phyloP scores from a whole-genome alignment of 1,284 basidiomycete species.

The Anthracocystis walkeri region DNA sequence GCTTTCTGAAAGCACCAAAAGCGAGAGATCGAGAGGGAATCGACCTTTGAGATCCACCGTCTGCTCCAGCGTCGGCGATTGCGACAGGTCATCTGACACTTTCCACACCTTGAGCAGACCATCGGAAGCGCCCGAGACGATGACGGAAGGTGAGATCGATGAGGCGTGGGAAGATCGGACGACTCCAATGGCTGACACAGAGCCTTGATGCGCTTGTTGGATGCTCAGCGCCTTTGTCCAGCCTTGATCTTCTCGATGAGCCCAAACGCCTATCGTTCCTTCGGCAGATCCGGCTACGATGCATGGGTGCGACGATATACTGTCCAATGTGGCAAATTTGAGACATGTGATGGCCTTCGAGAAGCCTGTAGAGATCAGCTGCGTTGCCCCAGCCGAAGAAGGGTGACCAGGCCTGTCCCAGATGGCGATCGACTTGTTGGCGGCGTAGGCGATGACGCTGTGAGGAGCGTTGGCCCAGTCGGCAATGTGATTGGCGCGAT shows the following conservation, averaged over 20 bases:
- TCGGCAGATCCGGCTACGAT: constrained; percentile 53
- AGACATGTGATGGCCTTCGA: constrained; percentile 49
- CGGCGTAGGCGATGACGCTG: constrained; percentile 54
- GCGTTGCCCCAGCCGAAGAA: constrained; percentile 24
- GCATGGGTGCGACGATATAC: constrained; percentile 9
- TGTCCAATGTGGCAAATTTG: constrained; percentile 34
- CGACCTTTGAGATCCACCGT: constrained; percentile 51
- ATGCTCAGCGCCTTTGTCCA: constrained; percentile 18
- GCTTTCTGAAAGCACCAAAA: constrained; percentile 41
- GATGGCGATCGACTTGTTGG: constrained; percentile 58
- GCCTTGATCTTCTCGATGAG: constrained; percentile 1
- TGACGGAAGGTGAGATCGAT: constrained; percentile 1
- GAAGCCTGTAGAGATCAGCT: constrained; percentile 49
- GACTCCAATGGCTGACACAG: constrained; percentile 56
- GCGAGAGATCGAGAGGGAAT: constrained; percentile 62
- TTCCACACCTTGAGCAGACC: constrained; percentile 55
- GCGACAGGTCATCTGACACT: constrained; percentile 12
- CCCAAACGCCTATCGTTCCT: constrained; percentile 49
- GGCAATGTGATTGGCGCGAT: constrained; percentile 59
- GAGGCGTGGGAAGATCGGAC: constrained; percentile 22
- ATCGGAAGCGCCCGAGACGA: constrained; percentile 63
- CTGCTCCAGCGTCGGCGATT: constrained; percentile 29
- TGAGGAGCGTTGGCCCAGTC: constrained; percentile 52
- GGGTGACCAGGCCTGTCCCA: constrained; percentile 42
- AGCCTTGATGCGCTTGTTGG: constrained; percentile 46